A percentile compares a stretch with the other conserved stretches of the same genome.
Conservation (phyloP, 2,329 filamentous ascomycete species). For the Beauveria asiatica region DNA sequence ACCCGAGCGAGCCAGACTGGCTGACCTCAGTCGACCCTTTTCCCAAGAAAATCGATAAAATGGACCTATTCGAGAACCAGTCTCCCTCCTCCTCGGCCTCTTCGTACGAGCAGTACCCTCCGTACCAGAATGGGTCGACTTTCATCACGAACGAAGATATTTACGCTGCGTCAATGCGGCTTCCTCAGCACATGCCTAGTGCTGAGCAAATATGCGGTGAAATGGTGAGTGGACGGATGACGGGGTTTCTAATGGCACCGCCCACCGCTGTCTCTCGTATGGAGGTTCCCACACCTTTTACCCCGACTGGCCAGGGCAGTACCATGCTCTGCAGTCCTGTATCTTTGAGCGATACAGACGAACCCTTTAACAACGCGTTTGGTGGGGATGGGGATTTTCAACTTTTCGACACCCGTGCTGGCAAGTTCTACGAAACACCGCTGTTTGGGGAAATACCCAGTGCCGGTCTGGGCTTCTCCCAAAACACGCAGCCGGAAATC, state of each 20-base stretch:
- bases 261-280: conserved; percentile 13
- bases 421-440: too few species aligned
- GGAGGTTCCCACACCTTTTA: conserved; percentile 22
- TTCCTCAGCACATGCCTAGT: conserved; percentile 40
- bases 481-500: conserved; percentile 43
- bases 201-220: conserved; percentile 35
- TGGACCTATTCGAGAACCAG: conserved; percentile 29
- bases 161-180: conserved; percentile 48
- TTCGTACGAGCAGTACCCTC: conserved; percentile 45
- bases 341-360: too few species aligned
- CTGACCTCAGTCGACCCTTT: conserved; percentile 23
- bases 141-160: conserved; percentile 56
- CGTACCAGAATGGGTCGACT: conserved; percentile 52
- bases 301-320: too few species aligned
- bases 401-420: too few species aligned
- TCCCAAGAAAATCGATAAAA: conserved; percentile 29
- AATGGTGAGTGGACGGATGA: conserved; percentile 34
- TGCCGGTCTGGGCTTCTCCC: conserved; percentile 43
- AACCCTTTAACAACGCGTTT: too few species aligned
- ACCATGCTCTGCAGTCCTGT: too few species aligned
- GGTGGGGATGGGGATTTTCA: too few species aligned
- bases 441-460: too few species aligned
- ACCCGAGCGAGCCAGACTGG: conserved; percentile 40
- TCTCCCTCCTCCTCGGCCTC: conserved; percentile 28
- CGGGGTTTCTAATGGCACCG: conserved; percentile 22